Conservation (phyloP, 2,329 filamentous ascomycete genomes). For the Cercospora sojina region DNA sequence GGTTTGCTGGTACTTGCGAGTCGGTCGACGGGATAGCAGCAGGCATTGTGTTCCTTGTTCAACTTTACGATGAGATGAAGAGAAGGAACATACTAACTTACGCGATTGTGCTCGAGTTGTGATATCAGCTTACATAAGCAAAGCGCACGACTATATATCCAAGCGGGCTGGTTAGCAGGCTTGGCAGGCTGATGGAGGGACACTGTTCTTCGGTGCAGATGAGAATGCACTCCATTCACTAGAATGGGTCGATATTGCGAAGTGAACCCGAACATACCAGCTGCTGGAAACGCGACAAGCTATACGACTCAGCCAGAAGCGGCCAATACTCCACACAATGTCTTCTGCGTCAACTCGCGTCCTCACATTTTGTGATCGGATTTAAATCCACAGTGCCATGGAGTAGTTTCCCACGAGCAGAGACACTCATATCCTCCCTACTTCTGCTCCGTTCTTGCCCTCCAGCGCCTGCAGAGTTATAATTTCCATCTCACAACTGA, state of each 20-base stretch:
- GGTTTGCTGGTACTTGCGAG: constrained; percentile 22
- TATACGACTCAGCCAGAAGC: neutral
- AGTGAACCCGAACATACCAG: neutral
- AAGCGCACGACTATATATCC: too few species aligned
- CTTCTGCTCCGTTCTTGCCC: neutral
- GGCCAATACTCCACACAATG: neutral
- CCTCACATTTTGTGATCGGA: neutral
- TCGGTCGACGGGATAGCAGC: constrained; percentile 15
- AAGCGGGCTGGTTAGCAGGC: too few species aligned
- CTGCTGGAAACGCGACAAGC: neutral
- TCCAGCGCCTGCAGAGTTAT: neutral
- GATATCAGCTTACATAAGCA: neutral
- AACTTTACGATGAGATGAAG: neutral
- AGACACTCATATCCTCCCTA: neutral
- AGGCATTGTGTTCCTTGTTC: constrained; percentile 11
- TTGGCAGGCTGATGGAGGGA: neutral
- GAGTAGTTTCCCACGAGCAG: neutral
- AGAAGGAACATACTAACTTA: neutral
- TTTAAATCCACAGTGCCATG: neutral
- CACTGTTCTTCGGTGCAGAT: neutral
- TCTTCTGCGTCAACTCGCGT: neutral
- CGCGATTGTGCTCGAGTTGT: neutral
- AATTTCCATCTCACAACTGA: neutral
- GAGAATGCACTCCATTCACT: neutral
- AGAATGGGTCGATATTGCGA: neutral